Conservation (phyloP, 1,284 basidiomycete genomes). For the Trametes hirsuta region DNA sequence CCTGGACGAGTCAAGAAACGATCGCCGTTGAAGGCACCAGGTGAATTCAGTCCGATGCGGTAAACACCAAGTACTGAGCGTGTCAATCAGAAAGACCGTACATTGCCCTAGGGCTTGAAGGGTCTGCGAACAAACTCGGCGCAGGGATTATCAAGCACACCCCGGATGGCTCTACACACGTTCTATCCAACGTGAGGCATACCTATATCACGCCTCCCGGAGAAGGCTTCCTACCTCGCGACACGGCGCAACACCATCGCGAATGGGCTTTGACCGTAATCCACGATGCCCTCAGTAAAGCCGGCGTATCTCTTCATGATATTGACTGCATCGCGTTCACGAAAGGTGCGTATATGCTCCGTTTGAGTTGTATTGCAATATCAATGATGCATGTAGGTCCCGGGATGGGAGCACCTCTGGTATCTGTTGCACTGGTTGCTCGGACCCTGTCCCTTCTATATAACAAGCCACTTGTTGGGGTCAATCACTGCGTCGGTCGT, state of each 20-base stretch:
- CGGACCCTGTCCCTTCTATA: conserved; percentile 89
- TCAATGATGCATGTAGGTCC: conserved; percentile 66
- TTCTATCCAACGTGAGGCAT: conserved; percentile 89
- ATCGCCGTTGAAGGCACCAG: conserved; percentile 35
- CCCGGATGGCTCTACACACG: conserved; percentile 64
- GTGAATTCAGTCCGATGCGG: conserved; percentile 1
- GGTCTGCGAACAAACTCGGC: conserved; percentile 98
- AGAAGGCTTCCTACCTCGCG: conserved; percentile 94
- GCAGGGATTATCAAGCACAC: conserved; percentile 91
- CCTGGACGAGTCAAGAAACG: conserved; percentile 29
- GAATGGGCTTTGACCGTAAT: conserved; percentile 91
- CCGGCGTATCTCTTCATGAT: conserved; percentile 72
- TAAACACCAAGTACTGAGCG: not conserved
- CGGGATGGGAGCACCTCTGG: conserved; percentile 97
- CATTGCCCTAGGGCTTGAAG: conserved; percentile 87
- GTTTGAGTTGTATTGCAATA: not conserved
- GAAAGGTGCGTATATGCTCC: conserved; percentile 63
- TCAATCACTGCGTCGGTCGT: conserved; percentile 99
- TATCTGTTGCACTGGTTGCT: conserved; percentile 95
- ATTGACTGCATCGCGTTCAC: conserved; percentile 97
- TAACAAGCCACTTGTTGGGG: conserved; percentile 91
- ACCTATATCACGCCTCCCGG: conserved; percentile 99
- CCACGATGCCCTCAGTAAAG: conserved; percentile 76
- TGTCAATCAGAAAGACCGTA: conserved; percentile 58
- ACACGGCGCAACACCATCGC: conserved; percentile 95